These are phyloP conservation scores for Haberlea rhodopensis DNA, from an alignment of 257 asterid species.

Conservation along the genomic window DNA sequence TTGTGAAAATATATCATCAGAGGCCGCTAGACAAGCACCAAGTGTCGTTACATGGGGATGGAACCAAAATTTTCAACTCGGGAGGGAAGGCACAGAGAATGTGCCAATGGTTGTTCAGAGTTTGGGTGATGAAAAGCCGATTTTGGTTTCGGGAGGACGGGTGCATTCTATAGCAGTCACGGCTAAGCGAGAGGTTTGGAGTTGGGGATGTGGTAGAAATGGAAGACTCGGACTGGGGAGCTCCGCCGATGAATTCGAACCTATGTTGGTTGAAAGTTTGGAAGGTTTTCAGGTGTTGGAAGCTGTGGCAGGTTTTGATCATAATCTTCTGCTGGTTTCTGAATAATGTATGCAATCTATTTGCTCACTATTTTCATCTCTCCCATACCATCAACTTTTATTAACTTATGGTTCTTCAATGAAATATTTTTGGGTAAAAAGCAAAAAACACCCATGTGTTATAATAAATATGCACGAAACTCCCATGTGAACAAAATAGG, in stretches of 20 bases:
- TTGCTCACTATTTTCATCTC: background rate
- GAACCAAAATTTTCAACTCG: conserved; percentile 78
- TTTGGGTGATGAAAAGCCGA: conserved; percentile 43
- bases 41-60: conserved; percentile 86
- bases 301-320: conserved; percentile 88
- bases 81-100: conserved; percentile 60
- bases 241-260: conserved; percentile 75
- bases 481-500: too few relatives aligned
- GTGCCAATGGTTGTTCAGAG: conserved; percentile 51
- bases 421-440: too few relatives aligned
- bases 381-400: too few relatives aligned
- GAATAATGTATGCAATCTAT: conserved; percentile 29
- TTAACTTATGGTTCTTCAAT: too few relatives aligned
- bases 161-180: conserved; percentile 75
- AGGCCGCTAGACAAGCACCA: conserved; percentile 24
- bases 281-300: conserved; percentile 65
- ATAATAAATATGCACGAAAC: too few relatives aligned
- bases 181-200: conserved; percentile 56
- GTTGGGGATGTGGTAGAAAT: conserved; percentile 93
- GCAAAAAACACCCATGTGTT: too few relatives aligned
- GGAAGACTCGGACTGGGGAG: conserved; percentile 87
- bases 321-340: conserved; percentile 61
- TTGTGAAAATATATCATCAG: conserved; percentile 38
- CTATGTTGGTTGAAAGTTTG: conserved; percentile 54
- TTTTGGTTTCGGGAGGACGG: conserved; percentile 71